Evolutionary conservation across 2,329 filamentous ascomycete species (phyloP), one percentile per base, ranked within the genome.

Genomic region (Diaporthe batatas): DNA sequence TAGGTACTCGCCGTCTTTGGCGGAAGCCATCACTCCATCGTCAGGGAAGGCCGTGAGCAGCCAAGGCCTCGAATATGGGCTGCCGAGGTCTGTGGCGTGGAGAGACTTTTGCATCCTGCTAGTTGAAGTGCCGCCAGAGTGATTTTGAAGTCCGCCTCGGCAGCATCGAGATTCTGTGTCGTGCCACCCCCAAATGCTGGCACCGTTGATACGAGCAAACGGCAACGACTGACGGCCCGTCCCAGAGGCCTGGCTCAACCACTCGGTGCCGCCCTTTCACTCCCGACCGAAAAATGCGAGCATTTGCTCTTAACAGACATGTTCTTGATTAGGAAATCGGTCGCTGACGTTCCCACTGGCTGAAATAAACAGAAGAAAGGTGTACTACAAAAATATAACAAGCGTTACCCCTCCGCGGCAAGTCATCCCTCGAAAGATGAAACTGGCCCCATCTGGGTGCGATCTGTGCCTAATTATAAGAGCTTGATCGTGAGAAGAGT

Each of bases 401-500:
- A 3, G 23, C 21, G 21, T 25, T 6, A 25, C n/a, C 36, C 6
- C 29, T 51, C 39, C 44, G 29, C 32, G 44, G 39, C 2, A 16
- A 25, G 47, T 23, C 21, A 51, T 51, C 21, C 44, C 25, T 25
- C 44, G 29, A 51, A 51, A 7, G n/a, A 67, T 67, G 62, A 67
- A 67, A 67, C 62, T 36, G 47, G 62, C 62, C 62, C 62, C 62
- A 53, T 25, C 8, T 18, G 32, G 51, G 36, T 36, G n/a, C 47
- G 32, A 12, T 23, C 32, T 25, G n/a, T 67, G 14, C 62, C 62
- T 67, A 67, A 67, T 67, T 67, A 53, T 67, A 67, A 67, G 62
- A 53, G 62, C 51, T 16, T 67, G 32, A 67, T 25, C 21, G 14
- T 53, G n/a, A 67, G 25, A 34, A 53, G 62, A 36, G 44, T 67